Conservation (phyloP, 2,329 filamentous ascomycete genomes). For the Phoma sp. region DNA sequence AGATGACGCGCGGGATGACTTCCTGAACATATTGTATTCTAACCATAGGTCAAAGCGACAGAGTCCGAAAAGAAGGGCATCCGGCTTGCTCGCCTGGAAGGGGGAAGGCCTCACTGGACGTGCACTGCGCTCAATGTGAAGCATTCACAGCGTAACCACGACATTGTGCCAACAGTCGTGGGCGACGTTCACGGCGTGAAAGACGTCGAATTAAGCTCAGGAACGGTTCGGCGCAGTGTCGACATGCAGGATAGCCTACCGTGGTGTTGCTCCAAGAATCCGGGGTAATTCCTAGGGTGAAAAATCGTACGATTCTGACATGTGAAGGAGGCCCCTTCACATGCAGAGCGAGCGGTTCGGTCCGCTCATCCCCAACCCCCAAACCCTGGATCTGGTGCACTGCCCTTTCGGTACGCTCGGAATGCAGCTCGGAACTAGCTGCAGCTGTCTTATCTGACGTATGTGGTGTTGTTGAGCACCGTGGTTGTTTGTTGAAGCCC, state of each 20-base stretch:
- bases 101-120: too few relatives aligned
- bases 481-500: background rate
- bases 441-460: constrained; percentile 5
- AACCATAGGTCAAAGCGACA: background rate
- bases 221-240: constrained; percentile 10
- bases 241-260: constrained; percentile 4
- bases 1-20: background rate
- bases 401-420: constrained; percentile 16
- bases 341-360: constrained; percentile 29
- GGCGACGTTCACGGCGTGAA: background rate
- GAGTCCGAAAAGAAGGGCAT: too few relatives aligned
- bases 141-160: background rate
- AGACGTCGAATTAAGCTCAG: constrained; percentile 18
- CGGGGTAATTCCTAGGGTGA: constrained; percentile 19
- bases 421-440: constrained; percentile 15
- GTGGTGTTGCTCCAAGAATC: constrained; percentile 11
- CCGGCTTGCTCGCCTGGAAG: too few relatives aligned
- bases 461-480: constrained; percentile 4
- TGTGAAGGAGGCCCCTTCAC: constrained; percentile 21
- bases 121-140: background rate
- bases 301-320: constrained; percentile 41
- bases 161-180: background rate
- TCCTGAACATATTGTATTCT: background rate
- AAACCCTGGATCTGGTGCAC: constrained; percentile 22
- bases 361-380: background rate